phyloP scores from a whole-genome alignment of 2,329 filamentous ascomycete species.

The Madurella fahalii region DNA sequence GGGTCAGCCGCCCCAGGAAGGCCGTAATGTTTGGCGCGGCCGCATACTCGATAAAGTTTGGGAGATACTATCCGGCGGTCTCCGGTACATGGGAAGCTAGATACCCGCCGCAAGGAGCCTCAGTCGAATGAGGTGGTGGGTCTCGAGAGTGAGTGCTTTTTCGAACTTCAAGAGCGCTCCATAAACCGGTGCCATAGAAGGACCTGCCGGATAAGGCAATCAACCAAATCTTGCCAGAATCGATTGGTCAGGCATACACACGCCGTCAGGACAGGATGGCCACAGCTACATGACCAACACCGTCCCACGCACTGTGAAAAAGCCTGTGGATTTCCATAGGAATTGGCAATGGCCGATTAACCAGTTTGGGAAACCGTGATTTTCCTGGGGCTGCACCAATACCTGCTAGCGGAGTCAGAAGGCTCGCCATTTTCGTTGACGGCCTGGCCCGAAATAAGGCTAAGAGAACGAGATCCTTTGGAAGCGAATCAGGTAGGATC shows the following conservation, averaged over 20 bases:
- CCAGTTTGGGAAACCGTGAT: neutral
- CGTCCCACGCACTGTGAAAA: constrained; percentile 35
- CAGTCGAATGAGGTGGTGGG: neutral
- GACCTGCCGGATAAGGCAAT: neutral
- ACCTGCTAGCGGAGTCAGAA: constrained; percentile 50
- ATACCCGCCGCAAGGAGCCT: too few relatives aligned
- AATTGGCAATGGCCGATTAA: constrained; percentile 10
- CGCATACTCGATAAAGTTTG: constrained; percentile 35
- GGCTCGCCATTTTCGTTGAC: constrained; percentile 37
- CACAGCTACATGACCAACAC: constrained; percentile 31
- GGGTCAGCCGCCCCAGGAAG: constrained; percentile 43
- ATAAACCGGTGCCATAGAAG: constrained; percentile 55
- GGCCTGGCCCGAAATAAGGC: constrained; percentile 34
- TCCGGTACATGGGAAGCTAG: constrained; percentile 44
- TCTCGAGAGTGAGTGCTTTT: neutral
- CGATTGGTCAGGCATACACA: constrained; percentile 29
- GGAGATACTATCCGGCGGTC: constrained; percentile 44
- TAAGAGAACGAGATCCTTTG: constrained; percentile 45
- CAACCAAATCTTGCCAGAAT: constrained; percentile 4
- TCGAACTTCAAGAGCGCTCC: constrained; percentile 52
- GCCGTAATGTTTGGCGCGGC: constrained; percentile 45
- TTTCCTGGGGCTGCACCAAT: constrained; percentile 4
- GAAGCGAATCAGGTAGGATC: constrained; percentile 11
- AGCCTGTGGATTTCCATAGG: constrained; percentile 32
- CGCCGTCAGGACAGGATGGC: constrained; percentile 47